Evolutionary conservation across 2,329 filamentous ascomycete species (phyloP).

Genomic region (Pseudogymnoascus sp.): DNA sequence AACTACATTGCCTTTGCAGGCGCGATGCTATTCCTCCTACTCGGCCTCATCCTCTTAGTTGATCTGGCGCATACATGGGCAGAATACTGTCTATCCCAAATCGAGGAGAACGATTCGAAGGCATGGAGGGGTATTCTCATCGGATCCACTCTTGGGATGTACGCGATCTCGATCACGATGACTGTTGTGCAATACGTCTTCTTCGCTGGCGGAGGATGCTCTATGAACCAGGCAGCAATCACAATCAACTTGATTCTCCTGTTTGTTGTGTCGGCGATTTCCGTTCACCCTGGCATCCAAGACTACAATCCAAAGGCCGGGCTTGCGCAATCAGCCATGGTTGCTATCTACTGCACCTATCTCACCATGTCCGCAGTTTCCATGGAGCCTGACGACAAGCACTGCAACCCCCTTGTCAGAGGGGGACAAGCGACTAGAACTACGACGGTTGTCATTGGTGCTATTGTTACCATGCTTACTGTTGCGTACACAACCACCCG

Average conservation of each 20-base stretch:
- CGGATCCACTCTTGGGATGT: constrained; percentile 91
- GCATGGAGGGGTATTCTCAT: constrained; percentile 83
- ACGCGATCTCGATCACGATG: constrained; percentile 83
- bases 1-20: constrained; percentile 86
- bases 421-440: constrained; percentile 79
- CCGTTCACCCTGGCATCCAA: constrained; percentile 84
- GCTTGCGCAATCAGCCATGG: constrained; percentile 94
- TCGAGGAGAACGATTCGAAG: constrained; percentile 79
- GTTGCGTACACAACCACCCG: constrained; percentile 97
- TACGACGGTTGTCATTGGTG: constrained; percentile 85
- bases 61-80: constrained; percentile 96
- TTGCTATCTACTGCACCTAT: constrained; percentile 96
- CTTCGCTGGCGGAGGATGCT: constrained; percentile 74
- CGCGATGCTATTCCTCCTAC: constrained; percentile 87
- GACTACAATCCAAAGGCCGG: constrained; percentile 90
- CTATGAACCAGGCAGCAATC: constrained; percentile 96
- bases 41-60: constrained; percentile 86
- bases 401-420: constrained; percentile 86
- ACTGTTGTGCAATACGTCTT: constrained; percentile 96
- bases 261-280: constrained; percentile 72
- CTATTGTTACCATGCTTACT: constrained; percentile 92
- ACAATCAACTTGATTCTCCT: constrained; percentile 87
- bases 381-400: constrained; percentile 93
- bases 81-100: constrained; percentile 89
- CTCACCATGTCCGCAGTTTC: constrained; percentile 96